Evolutionary conservation across 2,329 filamentous ascomycete genomes (phyloP), one percentile per base, ranked within the genome.

Genomic region (Metarhizium humberi): DNA sequence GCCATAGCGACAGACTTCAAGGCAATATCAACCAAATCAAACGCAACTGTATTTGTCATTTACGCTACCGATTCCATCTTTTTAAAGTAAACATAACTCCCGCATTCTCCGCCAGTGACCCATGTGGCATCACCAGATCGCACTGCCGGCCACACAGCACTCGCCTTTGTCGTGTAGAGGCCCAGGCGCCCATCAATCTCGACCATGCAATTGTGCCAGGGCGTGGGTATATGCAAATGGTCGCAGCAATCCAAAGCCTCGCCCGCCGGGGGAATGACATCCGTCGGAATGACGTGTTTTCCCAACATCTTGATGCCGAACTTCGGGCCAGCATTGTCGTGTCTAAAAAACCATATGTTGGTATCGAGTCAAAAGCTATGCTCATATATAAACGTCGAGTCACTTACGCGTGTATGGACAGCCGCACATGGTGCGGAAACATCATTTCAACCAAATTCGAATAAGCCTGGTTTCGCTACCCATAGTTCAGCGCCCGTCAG

Each of bases 361-460:
- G 36, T 14, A 10, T 40, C 14, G 6, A 40, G 6, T 3, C 36
- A 10, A 38, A 38, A 40, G 14, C 6, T 10, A 4, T 25, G 1
- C 25, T 25, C 25, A 25, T 25, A 25, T 1, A 25, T 25, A 3
- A 3, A 25, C 25, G 5, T 6, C 6, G 6, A 14, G 36, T 3
- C 36, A 54, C 62, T 49, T 74, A 74, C 55, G 74, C 73, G 55
- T 77, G 75, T 50, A 77, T 77, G 0, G 73, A 76, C 0, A 77
- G 66, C n/a, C 74, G 72, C 46, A 78, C 65, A 54, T 73, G 69
- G 56, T 73, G 69, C 1, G 75, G 75, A 56, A 75, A 71, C 2
- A 76, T 59, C 3, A 75, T 60, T 62, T 76, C 73, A n/a, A 75
- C 67, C 14, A 77, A 65, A 51, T 76, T 76, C 3, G 74, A 76